Evolutionary conservation across 352 stramenopile genomes (phyloP), one percentile per base, ranked within the genome.

Genomic region (Phytophthora multivora): DNA sequence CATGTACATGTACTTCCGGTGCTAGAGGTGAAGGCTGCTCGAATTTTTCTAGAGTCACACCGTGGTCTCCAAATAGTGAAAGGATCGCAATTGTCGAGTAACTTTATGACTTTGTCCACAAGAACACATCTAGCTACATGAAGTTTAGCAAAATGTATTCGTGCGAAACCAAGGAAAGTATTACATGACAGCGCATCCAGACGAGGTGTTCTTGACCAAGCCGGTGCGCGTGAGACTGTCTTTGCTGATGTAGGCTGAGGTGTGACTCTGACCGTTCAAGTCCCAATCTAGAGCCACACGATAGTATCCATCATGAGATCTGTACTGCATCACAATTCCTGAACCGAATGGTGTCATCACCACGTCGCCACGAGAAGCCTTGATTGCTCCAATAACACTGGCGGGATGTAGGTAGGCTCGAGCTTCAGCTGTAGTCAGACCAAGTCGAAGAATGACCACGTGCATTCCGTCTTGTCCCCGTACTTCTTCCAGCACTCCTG

Each of bases 171-270:
- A 39, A 39, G 33, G 3, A n/a, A 39, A 39, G 45, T 48, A 51
- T 79, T 85, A 94, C 86, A 95, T 95, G 61, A 95, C 64, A 23
- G 68, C 40, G 51, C 86, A 95, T 26, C 81, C 69, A 0, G 73
- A 78, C n/a, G 73, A 75, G 30, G 68, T 64, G 51, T 89, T 91
- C 58, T 91, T 80, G 30, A 80, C 80, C 13, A 69, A 48, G 19
- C 71, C 78, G 6, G 80, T 72, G 6, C 81, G 83, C 18, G 86
- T 71, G 25, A 95, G 69, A 45, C 83, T 81, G 12, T 53, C 38
- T 10, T 77, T 69, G 30, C 77, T 76, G 26, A 94, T 85, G 48
- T 79, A 90, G 31, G 83, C 83, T 45, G 71, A 77, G 16, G 77
- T 78, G 66, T 90, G 79, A 46, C 72, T 83, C 10, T 73, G 67